phyloP scores from a whole-genome alignment of 352 stramenopile genomes.

The Saprolegnia diclina region DNA sequence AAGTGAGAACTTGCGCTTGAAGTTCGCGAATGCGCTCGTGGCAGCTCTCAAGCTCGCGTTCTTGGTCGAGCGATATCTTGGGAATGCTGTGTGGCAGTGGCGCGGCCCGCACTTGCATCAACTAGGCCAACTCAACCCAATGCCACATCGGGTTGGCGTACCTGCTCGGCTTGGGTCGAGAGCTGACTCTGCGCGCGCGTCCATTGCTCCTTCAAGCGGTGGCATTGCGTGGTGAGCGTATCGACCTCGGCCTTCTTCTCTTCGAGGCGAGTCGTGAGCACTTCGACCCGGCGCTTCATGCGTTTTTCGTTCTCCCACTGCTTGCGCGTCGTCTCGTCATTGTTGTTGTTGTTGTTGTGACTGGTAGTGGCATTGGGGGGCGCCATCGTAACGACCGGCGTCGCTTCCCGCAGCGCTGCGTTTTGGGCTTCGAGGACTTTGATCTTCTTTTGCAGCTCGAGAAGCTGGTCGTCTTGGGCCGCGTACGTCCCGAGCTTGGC shows the following conservation, averaged over 20 bases:
- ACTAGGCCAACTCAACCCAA: not conserved
- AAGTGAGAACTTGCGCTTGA: slow-evolving; percentile 5
- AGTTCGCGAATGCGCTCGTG: slow-evolving; percentile 14
- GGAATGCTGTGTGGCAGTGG: not conserved
- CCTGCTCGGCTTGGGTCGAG: not conserved
- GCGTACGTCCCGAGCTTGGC: slow-evolving; percentile 10
- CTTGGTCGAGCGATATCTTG: not conserved
- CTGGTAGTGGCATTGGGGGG: not conserved
- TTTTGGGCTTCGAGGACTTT: slow-evolving; percentile 77
- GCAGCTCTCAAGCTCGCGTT: slow-evolving; percentile 12
- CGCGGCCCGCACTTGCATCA: not conserved
- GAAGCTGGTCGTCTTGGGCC: slow-evolving; percentile 28
- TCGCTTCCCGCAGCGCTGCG: slow-evolving; percentile 56
- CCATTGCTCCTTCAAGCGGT: slow-evolving; percentile 8
- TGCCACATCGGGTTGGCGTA: not conserved
- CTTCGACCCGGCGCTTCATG: slow-evolving; percentile 59
- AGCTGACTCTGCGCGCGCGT: not conserved
- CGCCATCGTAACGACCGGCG: not conserved
- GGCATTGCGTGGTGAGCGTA: slow-evolving; percentile 23
- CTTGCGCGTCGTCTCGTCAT: slow-evolving; percentile 28
- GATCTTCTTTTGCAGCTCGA: slow-evolving; percentile 61
- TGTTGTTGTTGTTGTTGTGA: not conserved
- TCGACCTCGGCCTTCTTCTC: slow-evolving; percentile 56
- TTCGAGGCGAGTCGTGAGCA: slow-evolving; percentile 56
- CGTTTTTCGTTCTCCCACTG: slow-evolving; percentile 64